Evolutionary conservation across 306 rosid species (phyloP), one percentile per base, ranked within the genome.

Genomic region (Vicia sativa): DNA sequence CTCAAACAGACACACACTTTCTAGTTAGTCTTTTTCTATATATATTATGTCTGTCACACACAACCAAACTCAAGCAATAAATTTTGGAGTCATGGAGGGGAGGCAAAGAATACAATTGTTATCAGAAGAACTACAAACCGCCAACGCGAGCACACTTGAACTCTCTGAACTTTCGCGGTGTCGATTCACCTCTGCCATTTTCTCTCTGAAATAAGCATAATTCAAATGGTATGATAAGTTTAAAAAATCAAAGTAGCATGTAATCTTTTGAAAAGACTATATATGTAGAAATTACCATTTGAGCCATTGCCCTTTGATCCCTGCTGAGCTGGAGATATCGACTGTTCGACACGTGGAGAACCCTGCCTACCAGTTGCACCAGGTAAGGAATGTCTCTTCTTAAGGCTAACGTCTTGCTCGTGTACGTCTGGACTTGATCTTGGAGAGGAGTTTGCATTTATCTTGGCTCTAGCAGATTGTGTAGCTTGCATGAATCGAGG

Each of bases 401-500:
- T 95, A 50, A 78, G 16, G 65, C 76, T 76, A 4, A 58, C 12
- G 18, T 90, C 99, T 49, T 72, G 76, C n/a, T 93, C 97, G 54
- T 90, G 87, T 72, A 85, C 59, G 80, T 95, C 97, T 67, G 97
- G 97, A 79, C 97, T 95, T 46, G 99, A 90, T 78, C 89, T 84
- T 46, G 99, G 96, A 52, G 99, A 87, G 62, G 64, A 83, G 50
- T 75, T 85, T 16, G 92, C 86, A 50, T 70, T 81, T 13, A 85
- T 25, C 87, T 95, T 95, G 78, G 99, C 99, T 88, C 79, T 88
- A 29, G 97, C 99, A 31, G 97, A 95, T 81, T 95, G 84, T 13
- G 99, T 95, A 43, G 90, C 97, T 81, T 88, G 97, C 99, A 95
- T 95, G 81, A 90, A 95, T 74, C 38, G 97, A 19, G 99, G 99